Percentiles rank a stretch among this genome's conserved stretches.
Conservation (phyloP, 1,284 basidiomycete species). For the Mycena citricolor region DNA sequence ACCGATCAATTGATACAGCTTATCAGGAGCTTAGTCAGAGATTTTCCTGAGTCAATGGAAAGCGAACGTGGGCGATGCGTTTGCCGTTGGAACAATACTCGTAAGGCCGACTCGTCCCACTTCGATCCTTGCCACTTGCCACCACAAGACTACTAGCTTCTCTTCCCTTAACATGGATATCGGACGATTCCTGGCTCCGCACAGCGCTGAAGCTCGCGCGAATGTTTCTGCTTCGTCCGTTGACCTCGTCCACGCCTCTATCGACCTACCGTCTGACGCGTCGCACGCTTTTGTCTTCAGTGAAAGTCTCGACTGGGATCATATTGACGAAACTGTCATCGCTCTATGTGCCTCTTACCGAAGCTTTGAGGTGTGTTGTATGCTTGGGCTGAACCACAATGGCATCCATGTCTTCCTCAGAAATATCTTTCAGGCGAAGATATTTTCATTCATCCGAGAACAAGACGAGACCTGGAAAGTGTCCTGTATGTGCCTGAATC, state of each 20-base stretch:
- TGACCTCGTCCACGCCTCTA: constrained; percentile 23
- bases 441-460: constrained; percentile 67
- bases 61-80: too few species aligned
- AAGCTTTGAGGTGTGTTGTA: constrained; percentile 44
- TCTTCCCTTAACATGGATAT: constrained; percentile 37
- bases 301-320: constrained; percentile 67
- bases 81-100: too few species aligned
- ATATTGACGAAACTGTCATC: constrained; percentile 70
- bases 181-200: constrained; percentile 71
- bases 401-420: not conserved
- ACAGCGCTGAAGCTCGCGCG: constrained; percentile 71
- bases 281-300: constrained; percentile 34
- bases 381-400: not conserved
- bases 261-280: too few species aligned
- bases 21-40: too few species aligned
- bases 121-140: too few species aligned
- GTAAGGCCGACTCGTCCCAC: too few species aligned
- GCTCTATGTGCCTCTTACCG: constrained; percentile 67
- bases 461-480: constrained; percentile 63
- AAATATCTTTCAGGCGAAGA: constrained; percentile 61
- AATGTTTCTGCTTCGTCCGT: constrained; percentile 68
- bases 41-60: too few species aligned
- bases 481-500: constrained; percentile 56
- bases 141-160: too few species aligned
- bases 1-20: too few species aligned